Evolutionary conservation across 2,329 filamentous ascomycete genomes (phyloP), one percentile per base, ranked within the genome.

Genomic region (Aureobasidium sp.): DNA sequence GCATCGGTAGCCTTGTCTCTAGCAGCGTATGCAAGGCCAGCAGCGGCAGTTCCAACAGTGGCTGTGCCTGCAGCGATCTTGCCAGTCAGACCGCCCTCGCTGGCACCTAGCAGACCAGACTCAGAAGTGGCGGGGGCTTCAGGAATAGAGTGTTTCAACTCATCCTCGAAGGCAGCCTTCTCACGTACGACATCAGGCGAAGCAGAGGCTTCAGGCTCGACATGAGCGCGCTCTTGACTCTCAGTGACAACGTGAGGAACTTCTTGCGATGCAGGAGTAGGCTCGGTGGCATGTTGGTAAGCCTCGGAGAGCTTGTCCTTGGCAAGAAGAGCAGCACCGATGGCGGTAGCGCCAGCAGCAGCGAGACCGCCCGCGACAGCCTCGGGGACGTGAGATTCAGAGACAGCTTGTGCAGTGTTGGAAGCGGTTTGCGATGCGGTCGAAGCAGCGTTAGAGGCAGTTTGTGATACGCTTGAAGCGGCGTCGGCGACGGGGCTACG

Each of bases 161-260:
- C 87, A 45, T 83, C 76, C 75, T 90, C 87, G 6, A 90, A 79
- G 57, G 79, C 77, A 61, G 81, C 43, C 64, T 67, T 66, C 38
- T 66, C 64, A 35, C 25, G 73, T 68, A 61, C 67, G 68, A 86
- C 86, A 38, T 81, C 78, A 33, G 82, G 74, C 57, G 83, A 77
- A 40, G 79, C 85, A 64, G 85, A 85, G 9, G 88, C 86, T 70
- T 89, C 87, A 17, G 87, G 82, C 4, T 78, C 76, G 49, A 78
- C 77, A 55, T 82, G 74, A 19, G 87, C 86, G 70, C 84, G 81
- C 66, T 84, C 78, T 69, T 90, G 87, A 74, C 85, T 89, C 69
- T 89, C 82, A 69, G 82, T 85, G 55, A 90, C 88, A 42, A 86
- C 73, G 63, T 83, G 80, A 35, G 85, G 85, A 15, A 83, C 81